Base-by-base conservation (phyloP, 2,329 filamentous ascomycete species). In the Alternaria viburni region DNA sequence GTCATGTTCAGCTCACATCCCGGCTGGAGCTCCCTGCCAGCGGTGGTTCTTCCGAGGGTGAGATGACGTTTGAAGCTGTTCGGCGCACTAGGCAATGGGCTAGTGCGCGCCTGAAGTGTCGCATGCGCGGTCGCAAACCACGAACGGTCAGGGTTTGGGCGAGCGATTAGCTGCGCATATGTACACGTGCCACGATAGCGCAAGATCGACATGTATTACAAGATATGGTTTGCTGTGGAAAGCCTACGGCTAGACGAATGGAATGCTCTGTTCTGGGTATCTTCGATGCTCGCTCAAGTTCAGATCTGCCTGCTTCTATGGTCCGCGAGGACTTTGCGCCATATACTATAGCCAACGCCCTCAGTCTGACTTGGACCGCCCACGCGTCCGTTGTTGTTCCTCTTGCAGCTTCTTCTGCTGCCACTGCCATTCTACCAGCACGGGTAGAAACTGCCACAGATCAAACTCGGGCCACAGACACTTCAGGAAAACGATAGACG, bases 381-480 rank as follows among this genome's bases (percentile, higher is more conserved):
- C 67, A 13, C 76, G 73, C 21, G 72, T 70, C 43, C 74, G 72
- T 57, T 80, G 75, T 56, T 78, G 76, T 49, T 72, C 70, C 61
- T 80, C 78, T 36, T 78, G 74, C 41, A 79, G 70, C 72, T 83
- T 83, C 70, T 81, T 82, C 70, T 81, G 80, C 70, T 87, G 83
- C 82, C 89, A 88, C 71, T 91, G 89, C 95, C 96, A 99, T 79
- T 97, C 93, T 52, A 98, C 85, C 57, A 99, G 82, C 21, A 99
- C 94, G 9, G 95, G 96, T 17, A 99, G 81, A 80, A 98, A 97
- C 62, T 94, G 88, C 89, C 93, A 95, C 5, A 99, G 85, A 77
- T 97, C 93, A 73, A 99, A 97, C 67, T 97, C 93, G 2, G 96
- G 96, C 96, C 96, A 99, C 66, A 97, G 85, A 68, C 93, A 96